These are phyloP conservation scores for Desmodesmus armatus DNA, from an alignment of 139 green algal species.

Conservation along the genomic window DNA sequence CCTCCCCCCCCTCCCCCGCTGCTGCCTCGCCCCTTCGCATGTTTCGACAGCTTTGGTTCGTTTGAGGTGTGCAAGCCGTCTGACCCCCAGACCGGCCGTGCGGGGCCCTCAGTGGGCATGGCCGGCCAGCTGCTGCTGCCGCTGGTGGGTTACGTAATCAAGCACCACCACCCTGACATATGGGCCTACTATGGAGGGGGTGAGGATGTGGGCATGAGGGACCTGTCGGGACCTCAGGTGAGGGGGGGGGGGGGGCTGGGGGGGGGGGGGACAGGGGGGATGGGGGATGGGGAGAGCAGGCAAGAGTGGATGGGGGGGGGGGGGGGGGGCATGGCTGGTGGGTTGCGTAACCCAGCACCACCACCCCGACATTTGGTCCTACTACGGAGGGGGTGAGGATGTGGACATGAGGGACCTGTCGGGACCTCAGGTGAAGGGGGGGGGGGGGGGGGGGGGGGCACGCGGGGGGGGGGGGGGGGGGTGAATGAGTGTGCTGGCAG, in stretches of 20 bases:
- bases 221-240: not conserved
- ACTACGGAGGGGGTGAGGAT: slow-evolving; percentile 30
- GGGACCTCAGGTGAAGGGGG: not conserved
- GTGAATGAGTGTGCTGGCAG: no score
- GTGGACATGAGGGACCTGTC: not conserved
- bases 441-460: no score
- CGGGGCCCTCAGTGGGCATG: slow-evolving; percentile 52
- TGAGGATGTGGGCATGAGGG: not conserved
- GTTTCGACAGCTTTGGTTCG: slow-evolving; percentile 68
- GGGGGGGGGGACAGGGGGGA: no score
- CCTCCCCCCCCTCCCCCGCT: not conserved
- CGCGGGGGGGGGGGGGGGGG: no score
- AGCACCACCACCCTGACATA: slow-evolving; percentile 55
- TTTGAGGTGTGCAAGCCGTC: slow-evolving; percentile 72
- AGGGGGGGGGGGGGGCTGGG: no score
- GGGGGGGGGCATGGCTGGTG: no score
- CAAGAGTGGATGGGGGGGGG: no score
- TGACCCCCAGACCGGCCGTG: slow-evolving; percentile 52
- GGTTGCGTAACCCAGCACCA: slow-evolving; percentile 57
- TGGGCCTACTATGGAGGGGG: slow-evolving; percentile 52
- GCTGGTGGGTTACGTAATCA: slow-evolving; percentile 62
- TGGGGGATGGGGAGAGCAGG: no score
- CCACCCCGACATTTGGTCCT: slow-evolving; percentile 59
- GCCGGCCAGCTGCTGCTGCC: slow-evolving; percentile 57
- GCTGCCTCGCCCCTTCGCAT: not conserved